Percentiles rank a stretch among this genome's conserved stretches.
These are phyloP conservation scores for Helotiales sp. DNA, from an alignment of 2,329 filamentous ascomycete species.

Conservation along the genomic window DNA sequence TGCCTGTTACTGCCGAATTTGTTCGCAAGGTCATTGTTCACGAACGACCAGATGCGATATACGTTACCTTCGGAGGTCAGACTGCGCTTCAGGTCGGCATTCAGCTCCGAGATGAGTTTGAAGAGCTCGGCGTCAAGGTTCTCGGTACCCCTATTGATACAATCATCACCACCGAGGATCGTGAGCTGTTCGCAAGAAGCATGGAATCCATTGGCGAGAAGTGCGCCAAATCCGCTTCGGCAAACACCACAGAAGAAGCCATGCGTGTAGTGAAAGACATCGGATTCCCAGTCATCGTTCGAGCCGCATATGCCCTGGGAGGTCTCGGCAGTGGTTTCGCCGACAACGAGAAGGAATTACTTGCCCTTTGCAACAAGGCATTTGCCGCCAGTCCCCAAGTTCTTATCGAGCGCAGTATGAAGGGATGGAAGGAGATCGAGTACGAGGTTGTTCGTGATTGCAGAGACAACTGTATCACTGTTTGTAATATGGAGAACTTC, in stretches of 20 bases:
- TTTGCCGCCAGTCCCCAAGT: constrained; percentile 96
- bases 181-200: constrained; percentile 94
- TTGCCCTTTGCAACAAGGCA: constrained; percentile 90
- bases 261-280: constrained; percentile 88
- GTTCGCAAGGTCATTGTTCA: constrained; percentile 97
- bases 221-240: constrained; percentile 95
- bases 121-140: constrained; percentile 88
- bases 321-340: constrained; percentile 96
- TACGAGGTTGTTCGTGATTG: constrained; percentile 97
- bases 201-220: constrained; percentile 99
- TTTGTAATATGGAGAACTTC: constrained; percentile 99
- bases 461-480: constrained; percentile 97
- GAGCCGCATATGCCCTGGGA: constrained; percentile 93
- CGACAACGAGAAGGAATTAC: constrained; percentile 80
- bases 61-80: constrained; percentile 96
- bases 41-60: constrained; percentile 94
- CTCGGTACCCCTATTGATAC: constrained; percentile 96
- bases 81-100: constrained; percentile 97
- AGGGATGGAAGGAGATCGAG: constrained; percentile 99
- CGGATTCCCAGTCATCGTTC: constrained; percentile 94
- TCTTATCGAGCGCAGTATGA: constrained; percentile 97
- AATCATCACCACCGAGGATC: constrained; percentile 97
- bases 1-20: constrained; percentile 95
- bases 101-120: constrained; percentile 96
- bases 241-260: constrained; percentile 85